These are phyloP conservation scores for Phaeosphaeriaceae sp. DNA, from an alignment of 2,329 filamentous ascomycete species.

Conservation along the genomic window DNA sequence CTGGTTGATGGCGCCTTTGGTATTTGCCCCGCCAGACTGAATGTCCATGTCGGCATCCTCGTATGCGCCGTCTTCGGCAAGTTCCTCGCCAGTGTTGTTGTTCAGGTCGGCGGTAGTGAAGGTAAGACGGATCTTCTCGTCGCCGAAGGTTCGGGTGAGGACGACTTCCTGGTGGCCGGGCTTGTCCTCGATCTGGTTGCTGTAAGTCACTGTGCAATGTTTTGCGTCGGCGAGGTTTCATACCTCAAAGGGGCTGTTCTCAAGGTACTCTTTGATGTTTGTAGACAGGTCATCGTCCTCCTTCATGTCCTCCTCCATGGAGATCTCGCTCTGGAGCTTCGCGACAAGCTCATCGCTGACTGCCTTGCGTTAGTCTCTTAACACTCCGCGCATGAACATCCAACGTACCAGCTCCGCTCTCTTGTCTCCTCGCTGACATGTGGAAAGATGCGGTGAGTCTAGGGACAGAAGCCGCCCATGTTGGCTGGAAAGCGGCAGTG, in stretches of 20 bases:
- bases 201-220: conserved; percentile 6
- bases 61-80: conserved; percentile 62
- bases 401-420: conserved; percentile 33
- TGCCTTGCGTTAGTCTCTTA: conserved; percentile 22
- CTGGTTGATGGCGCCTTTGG: conserved; percentile 64
- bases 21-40: conserved; percentile 64
- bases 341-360: conserved; percentile 78
- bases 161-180: conserved; percentile 87
- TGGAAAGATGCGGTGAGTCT: conserved; percentile 52
- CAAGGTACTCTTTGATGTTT: conserved; percentile 85
- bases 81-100: conserved; percentile 50
- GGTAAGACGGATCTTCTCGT: conserved; percentile 87
- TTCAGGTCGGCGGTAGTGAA: conserved; percentile 87
- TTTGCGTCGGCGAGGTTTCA: conserved; percentile 1
- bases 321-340: conserved; percentile 71
- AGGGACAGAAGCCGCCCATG: conserved; percentile 40
- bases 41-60: conserved; percentile 50
- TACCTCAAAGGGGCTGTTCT: conserved; percentile 84
- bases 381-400: neutral
- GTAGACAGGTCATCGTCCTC: conserved; percentile 73
- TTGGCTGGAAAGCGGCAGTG: conserved; percentile 40
- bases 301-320: conserved; percentile 80
- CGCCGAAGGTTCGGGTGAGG: conserved; percentile 80
- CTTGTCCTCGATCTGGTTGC: conserved; percentile 69
- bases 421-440: conserved; percentile 49